Evolutionary conservation across 2,329 filamentous ascomycete genomes (phyloP).

Genomic region (Immersiporthe knoxdaviesiana): DNA sequence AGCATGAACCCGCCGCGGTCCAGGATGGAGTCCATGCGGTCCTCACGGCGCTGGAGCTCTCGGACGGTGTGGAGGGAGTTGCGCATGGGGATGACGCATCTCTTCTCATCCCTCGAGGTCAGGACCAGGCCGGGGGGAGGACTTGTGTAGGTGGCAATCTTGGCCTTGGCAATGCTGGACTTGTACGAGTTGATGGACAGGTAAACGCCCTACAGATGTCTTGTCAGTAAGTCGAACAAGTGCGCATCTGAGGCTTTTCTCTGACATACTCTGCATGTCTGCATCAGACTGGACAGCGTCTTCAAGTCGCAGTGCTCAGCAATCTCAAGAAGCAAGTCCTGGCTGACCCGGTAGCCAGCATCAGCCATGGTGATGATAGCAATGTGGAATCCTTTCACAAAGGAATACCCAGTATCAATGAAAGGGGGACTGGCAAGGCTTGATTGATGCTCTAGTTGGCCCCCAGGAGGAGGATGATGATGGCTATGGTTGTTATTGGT

Average conservation of each 20-base stretch:
- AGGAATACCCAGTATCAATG: conserved; percentile 24
- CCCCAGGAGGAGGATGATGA: conserved; percentile 11
- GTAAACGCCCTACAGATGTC: conserved; percentile 6
- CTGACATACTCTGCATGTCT: conserved; percentile 22
- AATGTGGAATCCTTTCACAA: not conserved
- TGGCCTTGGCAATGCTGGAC: conserved; percentile 22
- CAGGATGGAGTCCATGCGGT: conserved; percentile 23
- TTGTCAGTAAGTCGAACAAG: not conserved
- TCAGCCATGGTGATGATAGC: conserved; percentile 10
- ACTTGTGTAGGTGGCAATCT: conserved; percentile 9
- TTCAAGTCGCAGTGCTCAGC: conserved; percentile 25
- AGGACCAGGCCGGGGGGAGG: conserved; percentile 17
- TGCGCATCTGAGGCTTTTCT: too few species aligned
- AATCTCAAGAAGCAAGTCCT: conserved; percentile 23
- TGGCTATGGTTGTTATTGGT: not conserved
- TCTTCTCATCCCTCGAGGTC: conserved; percentile 18
- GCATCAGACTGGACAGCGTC: conserved; percentile 20
- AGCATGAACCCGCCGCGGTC: conserved; percentile 23
- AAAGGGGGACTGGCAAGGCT: not conserved
- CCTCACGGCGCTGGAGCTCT: conserved; percentile 25
- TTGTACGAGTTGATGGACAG: conserved; percentile 10
- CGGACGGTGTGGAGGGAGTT: conserved; percentile 21
- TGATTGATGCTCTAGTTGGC: conserved; percentile 6
- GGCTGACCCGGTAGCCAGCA: conserved; percentile 4
- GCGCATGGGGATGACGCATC: conserved; percentile 11